A percentile compares a stretch with the other conserved stretches of the same genome.
Conservation (phyloP, 2,329 filamentous ascomycete genomes). For the Aquanectria penicillioides region DNA sequence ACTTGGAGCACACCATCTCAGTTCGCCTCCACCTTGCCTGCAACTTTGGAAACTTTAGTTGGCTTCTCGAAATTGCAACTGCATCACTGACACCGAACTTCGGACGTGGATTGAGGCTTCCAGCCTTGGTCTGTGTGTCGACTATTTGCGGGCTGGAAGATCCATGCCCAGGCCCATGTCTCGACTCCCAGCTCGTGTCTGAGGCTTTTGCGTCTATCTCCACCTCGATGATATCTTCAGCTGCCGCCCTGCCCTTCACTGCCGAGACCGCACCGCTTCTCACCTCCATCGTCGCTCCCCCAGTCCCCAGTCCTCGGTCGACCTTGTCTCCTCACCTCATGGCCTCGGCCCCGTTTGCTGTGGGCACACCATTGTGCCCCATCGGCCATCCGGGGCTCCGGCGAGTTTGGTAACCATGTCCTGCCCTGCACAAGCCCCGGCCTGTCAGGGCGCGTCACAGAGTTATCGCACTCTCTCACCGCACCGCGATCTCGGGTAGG, state of each 20-base stretch:
- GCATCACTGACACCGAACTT: conserved; percentile 13
- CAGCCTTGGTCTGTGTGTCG: neutral
- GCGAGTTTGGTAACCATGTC: neutral
- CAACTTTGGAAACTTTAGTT: conserved; percentile 17
- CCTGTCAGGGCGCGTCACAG: conserved; percentile 13
- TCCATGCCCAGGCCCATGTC: neutral
- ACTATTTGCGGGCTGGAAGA: neutral
- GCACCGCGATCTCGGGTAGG: conserved; percentile 40
- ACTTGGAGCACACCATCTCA: conserved; percentile 14
- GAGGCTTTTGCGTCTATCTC: neutral
- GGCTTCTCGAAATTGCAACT: conserved; percentile 23
- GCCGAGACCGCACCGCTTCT: conserved; percentile 25
- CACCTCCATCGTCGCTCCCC: neutral
- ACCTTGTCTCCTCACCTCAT: neutral
- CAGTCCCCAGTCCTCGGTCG: no score
- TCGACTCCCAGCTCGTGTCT: neutral
- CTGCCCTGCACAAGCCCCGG: conserved; percentile 14
- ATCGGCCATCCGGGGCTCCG: conserved; percentile 18
- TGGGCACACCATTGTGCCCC: neutral
- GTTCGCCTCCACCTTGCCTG: conserved; percentile 12
- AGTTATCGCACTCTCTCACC: conserved; percentile 31
- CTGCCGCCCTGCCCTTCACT: conserved; percentile 5
- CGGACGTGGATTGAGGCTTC: conserved; percentile 12
- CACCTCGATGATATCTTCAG: conserved; percentile 4
- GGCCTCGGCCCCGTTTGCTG: neutral